Conservation (phyloP, 768 basidiomycete species). For the Mycena vulgaris region DNA sequence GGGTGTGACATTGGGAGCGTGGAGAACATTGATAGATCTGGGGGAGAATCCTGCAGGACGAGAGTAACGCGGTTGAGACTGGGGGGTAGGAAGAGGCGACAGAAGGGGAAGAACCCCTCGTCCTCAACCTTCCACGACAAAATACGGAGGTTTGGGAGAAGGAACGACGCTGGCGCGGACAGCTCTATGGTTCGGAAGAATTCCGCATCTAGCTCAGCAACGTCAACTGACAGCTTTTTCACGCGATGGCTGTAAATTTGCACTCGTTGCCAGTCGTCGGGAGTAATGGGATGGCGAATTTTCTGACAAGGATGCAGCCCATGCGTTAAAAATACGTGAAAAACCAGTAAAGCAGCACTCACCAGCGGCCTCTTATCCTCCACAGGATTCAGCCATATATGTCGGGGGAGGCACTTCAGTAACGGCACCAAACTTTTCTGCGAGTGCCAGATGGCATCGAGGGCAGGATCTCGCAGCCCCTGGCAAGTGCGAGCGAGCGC, state of each 20-base stretch:
- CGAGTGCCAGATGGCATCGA: background rate
- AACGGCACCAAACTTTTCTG: background rate
- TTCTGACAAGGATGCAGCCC: background rate
- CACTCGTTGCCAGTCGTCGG: background rate
- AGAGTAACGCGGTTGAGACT: background rate
- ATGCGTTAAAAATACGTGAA: background rate
- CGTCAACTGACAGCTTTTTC: background rate
- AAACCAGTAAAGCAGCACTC: background rate
- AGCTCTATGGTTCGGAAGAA: background rate
- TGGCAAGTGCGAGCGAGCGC: background rate
- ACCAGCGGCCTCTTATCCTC: background rate
- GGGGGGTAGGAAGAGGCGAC: background rate
- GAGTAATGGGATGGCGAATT: background rate
- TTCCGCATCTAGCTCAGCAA: background rate
- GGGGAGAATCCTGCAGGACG: background rate
- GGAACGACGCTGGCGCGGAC: background rate
- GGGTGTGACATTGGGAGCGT: background rate
- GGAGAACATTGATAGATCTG: conserved; percentile 1
- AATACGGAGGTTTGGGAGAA: background rate
- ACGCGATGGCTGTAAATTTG: background rate
- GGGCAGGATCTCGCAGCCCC: background rate
- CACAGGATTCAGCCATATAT: background rate
- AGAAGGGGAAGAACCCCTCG: conserved; percentile 7
- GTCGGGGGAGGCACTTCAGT: background rate
- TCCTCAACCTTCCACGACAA: background rate